A percentile compares a stretch with the other conserved stretches of the same genome.
phyloP scores from a whole-genome alignment of 192 early-diverging fungal genomes.

The Coemansia reversa region DNA sequence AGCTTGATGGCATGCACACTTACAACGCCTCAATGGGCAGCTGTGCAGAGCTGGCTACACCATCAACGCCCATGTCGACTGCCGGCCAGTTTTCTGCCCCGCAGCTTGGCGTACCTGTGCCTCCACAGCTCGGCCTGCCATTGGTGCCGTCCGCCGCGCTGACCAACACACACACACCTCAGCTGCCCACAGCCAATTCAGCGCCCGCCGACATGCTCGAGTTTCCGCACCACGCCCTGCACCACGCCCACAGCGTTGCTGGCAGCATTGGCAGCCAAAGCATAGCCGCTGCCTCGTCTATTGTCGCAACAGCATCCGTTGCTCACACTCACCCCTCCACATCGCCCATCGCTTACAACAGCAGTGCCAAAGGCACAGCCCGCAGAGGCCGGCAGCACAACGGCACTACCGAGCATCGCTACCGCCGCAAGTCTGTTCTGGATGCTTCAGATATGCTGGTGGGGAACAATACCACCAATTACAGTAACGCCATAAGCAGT shows the following conservation, averaged over 20 bases:
- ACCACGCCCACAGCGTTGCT: constrained; percentile 1
- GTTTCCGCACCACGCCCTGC: constrained; percentile 30
- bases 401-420: constrained; percentile 53
- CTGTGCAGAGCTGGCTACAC: constrained; percentile 9
- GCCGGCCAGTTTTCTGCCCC: constrained; percentile 13
- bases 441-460: constrained; percentile 22
- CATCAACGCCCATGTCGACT: constrained; percentile 38
- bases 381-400: constrained; percentile 27
- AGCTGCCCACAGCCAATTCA: constrained; percentile 25
- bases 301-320: background rate
- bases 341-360: background rate
- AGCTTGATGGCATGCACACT: constrained; percentile 19
- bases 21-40: constrained; percentile 14
- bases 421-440: constrained; percentile 52
- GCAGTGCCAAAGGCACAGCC: constrained; percentile 7
- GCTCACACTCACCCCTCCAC: background rate
- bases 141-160: constrained; percentile 7
- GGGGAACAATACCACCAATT: background rate
- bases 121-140: constrained; percentile 13
- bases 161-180: background rate
- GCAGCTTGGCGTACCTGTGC: constrained; percentile 13
- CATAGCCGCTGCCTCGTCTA: background rate
- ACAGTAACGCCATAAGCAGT: constrained; percentile 18
- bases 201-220: constrained; percentile 48
- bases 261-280: background rate